phyloP scores from a whole-genome alignment of 139 green algal genomes.

The Desmodesmus armatus region DNA sequence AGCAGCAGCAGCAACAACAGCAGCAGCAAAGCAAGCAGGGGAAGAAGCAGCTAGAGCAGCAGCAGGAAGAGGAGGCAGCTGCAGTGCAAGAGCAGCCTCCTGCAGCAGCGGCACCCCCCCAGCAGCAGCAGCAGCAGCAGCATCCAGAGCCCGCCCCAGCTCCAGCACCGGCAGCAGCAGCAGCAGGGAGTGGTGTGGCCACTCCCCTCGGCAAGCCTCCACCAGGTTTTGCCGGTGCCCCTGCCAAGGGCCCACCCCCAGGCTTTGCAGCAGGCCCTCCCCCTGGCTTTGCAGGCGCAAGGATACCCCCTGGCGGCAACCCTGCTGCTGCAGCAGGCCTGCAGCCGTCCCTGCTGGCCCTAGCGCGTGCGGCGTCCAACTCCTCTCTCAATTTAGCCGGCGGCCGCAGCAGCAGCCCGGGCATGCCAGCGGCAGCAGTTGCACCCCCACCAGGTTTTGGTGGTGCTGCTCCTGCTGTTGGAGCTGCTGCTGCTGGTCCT shows the following conservation, averaged over 20 bases:
- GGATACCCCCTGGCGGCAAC: background rate
- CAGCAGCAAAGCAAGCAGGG: background rate
- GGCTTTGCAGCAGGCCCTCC: constrained; percentile 29
- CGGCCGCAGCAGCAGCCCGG: constrained; percentile 1
- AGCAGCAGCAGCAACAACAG: background rate
- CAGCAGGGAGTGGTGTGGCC: background rate
- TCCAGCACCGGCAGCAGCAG: background rate
- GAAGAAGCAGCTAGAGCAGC: background rate
- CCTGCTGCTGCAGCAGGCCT: constrained; percentile 1
- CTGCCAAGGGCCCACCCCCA: constrained; percentile 20
- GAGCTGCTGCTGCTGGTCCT: background rate
- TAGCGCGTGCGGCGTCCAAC: constrained; percentile 8
- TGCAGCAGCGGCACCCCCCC: background rate
- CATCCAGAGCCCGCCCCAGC: background rate
- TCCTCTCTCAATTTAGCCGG: background rate
- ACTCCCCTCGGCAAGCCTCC: background rate
- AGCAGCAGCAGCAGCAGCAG: background rate
- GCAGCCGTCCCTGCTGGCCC: constrained; percentile 23
- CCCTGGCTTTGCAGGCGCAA: background rate
- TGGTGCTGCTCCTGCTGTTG: background rate
- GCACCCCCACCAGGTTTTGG: background rate
- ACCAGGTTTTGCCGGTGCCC: background rate
- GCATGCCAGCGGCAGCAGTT: background rate
- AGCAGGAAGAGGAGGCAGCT: background rate
- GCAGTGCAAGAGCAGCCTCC: background rate